These are phyloP conservation scores for Neurospora hispaniola DNA, from an alignment of 495 filamentous ascomycete species.

Conservation along the genomic window DNA sequence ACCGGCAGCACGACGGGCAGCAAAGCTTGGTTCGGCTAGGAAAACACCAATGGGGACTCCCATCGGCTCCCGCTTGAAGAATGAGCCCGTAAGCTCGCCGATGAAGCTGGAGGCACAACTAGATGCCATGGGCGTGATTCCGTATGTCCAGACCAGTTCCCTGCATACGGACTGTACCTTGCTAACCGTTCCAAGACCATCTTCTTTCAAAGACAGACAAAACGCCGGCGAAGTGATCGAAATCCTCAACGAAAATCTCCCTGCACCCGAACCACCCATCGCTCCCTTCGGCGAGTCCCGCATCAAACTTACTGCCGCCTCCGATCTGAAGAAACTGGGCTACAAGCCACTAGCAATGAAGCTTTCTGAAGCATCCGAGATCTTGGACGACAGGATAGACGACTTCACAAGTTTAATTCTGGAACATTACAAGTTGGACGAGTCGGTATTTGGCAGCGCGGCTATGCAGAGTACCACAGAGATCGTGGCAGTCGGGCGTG, in stretches of 20 bases:
- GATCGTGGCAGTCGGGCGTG: constrained; percentile 81
- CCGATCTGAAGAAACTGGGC: constrained; percentile 77
- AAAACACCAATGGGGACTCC: constrained; percentile 44
- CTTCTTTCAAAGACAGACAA: constrained; percentile 58
- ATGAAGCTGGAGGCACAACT: constrained; percentile 30
- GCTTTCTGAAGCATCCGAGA: constrained; percentile 79
- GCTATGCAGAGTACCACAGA: constrained; percentile 73
- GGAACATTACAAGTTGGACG: constrained; percentile 62
- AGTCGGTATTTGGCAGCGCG: constrained; percentile 79
- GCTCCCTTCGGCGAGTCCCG: constrained; percentile 64
- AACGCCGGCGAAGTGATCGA: constrained; percentile 76
- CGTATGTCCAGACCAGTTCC: constrained; percentile 16
- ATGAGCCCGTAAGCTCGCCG: constrained; percentile 36
- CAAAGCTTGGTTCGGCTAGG: constrained; percentile 44
- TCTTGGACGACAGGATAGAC: constrained; percentile 90
- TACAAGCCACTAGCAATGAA: constrained; percentile 94
- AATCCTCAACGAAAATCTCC: constrained; percentile 68
- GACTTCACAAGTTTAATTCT: constrained; percentile 66
- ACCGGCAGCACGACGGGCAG: constrained; percentile 39
- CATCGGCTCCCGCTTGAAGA: constrained; percentile 34
- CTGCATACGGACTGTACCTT: background rate
- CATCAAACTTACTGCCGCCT: constrained; percentile 69
- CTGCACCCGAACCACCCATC: constrained; percentile 55
- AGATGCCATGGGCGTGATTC: constrained; percentile 26
- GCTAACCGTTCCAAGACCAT: constrained; percentile 22